These are phyloP conservation scores for Penicillium waksmanii DNA, from an alignment of 495 filamentous ascomycete genomes.

Conservation along the genomic window DNA sequence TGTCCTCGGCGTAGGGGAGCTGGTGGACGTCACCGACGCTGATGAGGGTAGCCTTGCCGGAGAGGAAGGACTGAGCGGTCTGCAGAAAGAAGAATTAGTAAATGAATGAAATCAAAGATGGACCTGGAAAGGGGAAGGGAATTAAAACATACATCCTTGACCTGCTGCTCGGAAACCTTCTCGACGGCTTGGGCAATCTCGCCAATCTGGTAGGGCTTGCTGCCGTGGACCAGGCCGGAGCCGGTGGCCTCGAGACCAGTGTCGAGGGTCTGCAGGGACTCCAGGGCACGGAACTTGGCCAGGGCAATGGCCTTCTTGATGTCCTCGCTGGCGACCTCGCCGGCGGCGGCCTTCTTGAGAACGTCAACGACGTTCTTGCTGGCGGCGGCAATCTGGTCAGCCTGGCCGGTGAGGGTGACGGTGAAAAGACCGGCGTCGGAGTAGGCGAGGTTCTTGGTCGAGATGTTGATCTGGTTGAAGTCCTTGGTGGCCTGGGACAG, in stretches of 20 bases:
- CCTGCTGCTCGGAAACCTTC: conserved; percentile 76
- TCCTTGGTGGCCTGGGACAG: conserved; percentile 75
- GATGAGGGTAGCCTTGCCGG: conserved; percentile 84
- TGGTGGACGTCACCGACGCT: conserved; percentile 78
- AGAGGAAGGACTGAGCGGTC: conserved; percentile 83
- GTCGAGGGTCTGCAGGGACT: conserved; percentile 73
- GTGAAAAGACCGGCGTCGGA: conserved; percentile 91
- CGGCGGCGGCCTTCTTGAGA: conserved; percentile 76
- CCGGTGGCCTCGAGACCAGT: conserved; percentile 73
- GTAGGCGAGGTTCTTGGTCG: conserved; percentile 79
- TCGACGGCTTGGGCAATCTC: conserved; percentile 80
- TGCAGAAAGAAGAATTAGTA: conserved; percentile 42
- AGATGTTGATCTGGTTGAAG: conserved; percentile 65
- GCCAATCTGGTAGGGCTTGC: conserved; percentile 84
- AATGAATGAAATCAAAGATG: background rate
- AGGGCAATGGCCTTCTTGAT: conserved; percentile 88
- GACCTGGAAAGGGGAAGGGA: conserved; percentile 9
- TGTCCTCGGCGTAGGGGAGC: conserved; percentile 89
- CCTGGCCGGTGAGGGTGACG: conserved; percentile 75
- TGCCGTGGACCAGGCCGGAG: conserved; percentile 74
- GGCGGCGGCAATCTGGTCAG: conserved; percentile 67
- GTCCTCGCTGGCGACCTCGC: conserved; percentile 77
- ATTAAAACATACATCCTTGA: conserved; percentile 77
- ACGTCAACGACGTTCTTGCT: conserved; percentile 68
- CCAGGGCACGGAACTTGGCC: conserved; percentile 91